phyloP scores from a whole-genome alignment of 768 basidiomycete genomes.

The Cyclocybe aegerita region DNA sequence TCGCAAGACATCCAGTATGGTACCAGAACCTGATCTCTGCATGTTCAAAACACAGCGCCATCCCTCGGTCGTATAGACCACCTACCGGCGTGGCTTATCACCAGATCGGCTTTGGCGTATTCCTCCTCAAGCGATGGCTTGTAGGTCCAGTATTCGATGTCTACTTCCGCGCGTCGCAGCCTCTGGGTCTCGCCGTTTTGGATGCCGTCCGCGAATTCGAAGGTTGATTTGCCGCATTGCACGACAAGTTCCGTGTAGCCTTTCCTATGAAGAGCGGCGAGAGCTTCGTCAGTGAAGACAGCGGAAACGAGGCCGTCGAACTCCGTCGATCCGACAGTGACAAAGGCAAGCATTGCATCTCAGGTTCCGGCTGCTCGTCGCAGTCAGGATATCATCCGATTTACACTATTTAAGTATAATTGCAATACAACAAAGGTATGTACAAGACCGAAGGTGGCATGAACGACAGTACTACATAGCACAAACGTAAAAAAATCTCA shows the following conservation, averaged over 20 bases:
- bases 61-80: neutral
- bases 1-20: constrained; percentile 86
- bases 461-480: too few relatives aligned
- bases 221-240: constrained; percentile 75
- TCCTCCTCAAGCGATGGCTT: constrained; percentile 69
- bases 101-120: constrained; percentile 65
- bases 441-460: too few relatives aligned
- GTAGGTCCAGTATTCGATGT: constrained; percentile 71
- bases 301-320: constrained; percentile 75
- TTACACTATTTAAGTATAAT: too few relatives aligned
- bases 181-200: constrained; percentile 24
- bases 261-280: constrained; percentile 48
- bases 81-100: constrained; percentile 94
- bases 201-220: constrained; percentile 35
- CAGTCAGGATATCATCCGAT: too few relatives aligned
- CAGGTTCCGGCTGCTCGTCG: too few relatives aligned
- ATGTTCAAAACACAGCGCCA: neutral
- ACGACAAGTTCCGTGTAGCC: constrained; percentile 66
- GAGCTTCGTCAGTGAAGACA: constrained; percentile 55
- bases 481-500: too few relatives aligned
- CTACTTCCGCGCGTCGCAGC: constrained; percentile 39
- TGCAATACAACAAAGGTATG: too few relatives aligned
- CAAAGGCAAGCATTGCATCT: constrained; percentile 51
- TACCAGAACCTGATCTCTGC: constrained; percentile 76
- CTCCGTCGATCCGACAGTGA: constrained; percentile 88